Conservation (phyloP, 2,329 filamentous ascomycete genomes). For the Lasiodiplodia gonubiensis region DNA sequence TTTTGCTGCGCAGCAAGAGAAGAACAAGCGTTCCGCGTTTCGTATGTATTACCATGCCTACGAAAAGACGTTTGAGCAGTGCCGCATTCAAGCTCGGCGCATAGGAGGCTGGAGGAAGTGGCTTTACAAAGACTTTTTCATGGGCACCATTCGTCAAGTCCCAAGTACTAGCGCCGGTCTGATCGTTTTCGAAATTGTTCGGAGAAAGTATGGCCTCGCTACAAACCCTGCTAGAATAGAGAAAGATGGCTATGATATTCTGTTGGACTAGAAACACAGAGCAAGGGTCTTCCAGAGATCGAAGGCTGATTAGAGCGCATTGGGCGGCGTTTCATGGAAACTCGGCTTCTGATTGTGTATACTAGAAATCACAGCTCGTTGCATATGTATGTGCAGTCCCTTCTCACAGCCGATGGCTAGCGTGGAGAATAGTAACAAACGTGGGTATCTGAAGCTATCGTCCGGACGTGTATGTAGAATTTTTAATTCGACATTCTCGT, state of each 20-base stretch:
- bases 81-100: slow-evolving; percentile 63
- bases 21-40: slow-evolving; percentile 54
- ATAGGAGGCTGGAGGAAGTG: slow-evolving; percentile 65
- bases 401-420: too few species aligned
- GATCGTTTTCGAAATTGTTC: slow-evolving; percentile 78
- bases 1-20: slow-evolving; percentile 59
- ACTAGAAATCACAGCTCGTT: slow-evolving; percentile 1
- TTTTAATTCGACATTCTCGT: too few species aligned
- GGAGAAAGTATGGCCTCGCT: slow-evolving; percentile 66
- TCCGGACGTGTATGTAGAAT: too few species aligned
- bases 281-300: not conserved
- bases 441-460: too few species aligned
- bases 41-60: slow-evolving; percentile 74
- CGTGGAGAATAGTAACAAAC: too few species aligned
- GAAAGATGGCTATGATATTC: slow-evolving; percentile 73
- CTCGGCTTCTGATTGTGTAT: not conserved
- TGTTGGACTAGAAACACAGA: slow-evolving; percentile 52
- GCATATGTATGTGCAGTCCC: too few species aligned
- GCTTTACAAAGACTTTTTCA: slow-evolving; percentile 75
- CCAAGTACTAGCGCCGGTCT: slow-evolving; percentile 78
- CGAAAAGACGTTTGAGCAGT: slow-evolving; percentile 68
- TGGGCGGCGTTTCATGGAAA: slow-evolving; percentile 1
- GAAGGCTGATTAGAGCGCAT: slow-evolving; percentile 6
- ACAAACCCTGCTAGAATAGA: slow-evolving; percentile 44
- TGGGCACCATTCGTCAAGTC: slow-evolving; percentile 73